phyloP scores from a whole-genome alignment of 2,329 filamentous ascomycete genomes.

The Myriangium duriaei region DNA sequence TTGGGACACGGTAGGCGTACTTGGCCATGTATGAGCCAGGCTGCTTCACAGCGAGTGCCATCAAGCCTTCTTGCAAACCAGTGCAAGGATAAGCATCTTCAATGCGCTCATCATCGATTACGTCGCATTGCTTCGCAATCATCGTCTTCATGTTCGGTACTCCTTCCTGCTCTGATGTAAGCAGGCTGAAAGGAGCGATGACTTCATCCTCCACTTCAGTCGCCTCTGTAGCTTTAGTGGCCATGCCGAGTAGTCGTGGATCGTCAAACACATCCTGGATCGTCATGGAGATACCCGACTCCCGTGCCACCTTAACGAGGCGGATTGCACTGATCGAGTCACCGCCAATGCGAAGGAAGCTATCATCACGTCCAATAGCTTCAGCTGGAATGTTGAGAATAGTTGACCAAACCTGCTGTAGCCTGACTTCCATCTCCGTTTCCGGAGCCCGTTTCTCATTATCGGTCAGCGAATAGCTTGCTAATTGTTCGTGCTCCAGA shows the following conservation, averaged over 20 bases:
- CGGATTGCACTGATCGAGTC: conserved; percentile 51
- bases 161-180: conserved; percentile 30
- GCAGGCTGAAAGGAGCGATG: conserved; percentile 23
- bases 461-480: neutral
- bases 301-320: conserved; percentile 42
- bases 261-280: conserved; percentile 43
- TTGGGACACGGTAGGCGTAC: conserved; percentile 50
- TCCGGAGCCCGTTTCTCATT: neutral
- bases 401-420: conserved; percentile 38
- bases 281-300: conserved; percentile 36
- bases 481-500: neutral
- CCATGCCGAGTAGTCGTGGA: conserved; percentile 39
- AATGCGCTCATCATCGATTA: conserved; percentile 24
- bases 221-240: conserved; percentile 21
- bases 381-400: conserved; percentile 34
- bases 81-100: conserved; percentile 18
- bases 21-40: conserved; percentile 53
- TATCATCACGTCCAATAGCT: conserved; percentile 42
- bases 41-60: conserved; percentile 43
- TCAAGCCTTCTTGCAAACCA: conserved; percentile 20
- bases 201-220: neutral
- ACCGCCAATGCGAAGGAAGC: conserved; percentile 49
- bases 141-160: conserved; percentile 14
- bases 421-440: conserved; percentile 20
- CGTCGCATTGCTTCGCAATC: conserved; percentile 40